Evolutionary conservation across 768 basidiomycete species (phyloP).

Genomic region (Mycena crocata): DNA sequence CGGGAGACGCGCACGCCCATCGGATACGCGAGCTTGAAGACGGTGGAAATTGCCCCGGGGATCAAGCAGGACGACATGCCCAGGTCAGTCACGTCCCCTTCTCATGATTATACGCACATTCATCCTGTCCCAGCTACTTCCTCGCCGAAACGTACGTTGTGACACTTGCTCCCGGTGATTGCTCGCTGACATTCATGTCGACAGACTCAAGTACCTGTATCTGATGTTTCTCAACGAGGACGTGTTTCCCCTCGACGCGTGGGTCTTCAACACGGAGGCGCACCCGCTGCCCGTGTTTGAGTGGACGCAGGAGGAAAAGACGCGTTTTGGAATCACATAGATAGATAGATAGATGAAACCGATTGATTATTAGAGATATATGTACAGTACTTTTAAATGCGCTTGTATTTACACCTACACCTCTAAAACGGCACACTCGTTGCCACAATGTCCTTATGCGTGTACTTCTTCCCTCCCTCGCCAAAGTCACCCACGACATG

Average conservation of each 20-base stretch:
- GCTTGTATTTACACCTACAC: background rate
- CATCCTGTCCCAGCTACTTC: constrained; percentile 52
- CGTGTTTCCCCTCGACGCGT: constrained; percentile 63
- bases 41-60: constrained; percentile 58
- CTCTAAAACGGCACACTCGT: constrained; percentile 17
- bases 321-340: constrained; percentile 50
- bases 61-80: constrained; percentile 71
- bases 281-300: constrained; percentile 81
- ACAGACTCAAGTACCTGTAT: constrained; percentile 80
- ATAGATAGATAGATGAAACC: background rate
- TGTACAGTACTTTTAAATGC: constrained; percentile 29
- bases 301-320: constrained; percentile 68
- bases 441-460: constrained; percentile 54
- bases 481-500: constrained; percentile 93
- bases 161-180: background rate
- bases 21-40: constrained; percentile 71
- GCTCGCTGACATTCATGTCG: constrained; percentile 5
- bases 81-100: constrained; percentile 59
- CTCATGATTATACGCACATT: background rate
- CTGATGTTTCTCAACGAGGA: constrained; percentile 77
- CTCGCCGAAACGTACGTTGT: constrained; percentile 58
- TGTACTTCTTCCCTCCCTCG: constrained; percentile 78
- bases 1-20: constrained; percentile 63
- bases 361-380: background rate
- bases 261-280: constrained; percentile 78